phyloP scores from a whole-genome alignment of 495 filamentous ascomycete genomes.

The Aspergillus baeticus region DNA sequence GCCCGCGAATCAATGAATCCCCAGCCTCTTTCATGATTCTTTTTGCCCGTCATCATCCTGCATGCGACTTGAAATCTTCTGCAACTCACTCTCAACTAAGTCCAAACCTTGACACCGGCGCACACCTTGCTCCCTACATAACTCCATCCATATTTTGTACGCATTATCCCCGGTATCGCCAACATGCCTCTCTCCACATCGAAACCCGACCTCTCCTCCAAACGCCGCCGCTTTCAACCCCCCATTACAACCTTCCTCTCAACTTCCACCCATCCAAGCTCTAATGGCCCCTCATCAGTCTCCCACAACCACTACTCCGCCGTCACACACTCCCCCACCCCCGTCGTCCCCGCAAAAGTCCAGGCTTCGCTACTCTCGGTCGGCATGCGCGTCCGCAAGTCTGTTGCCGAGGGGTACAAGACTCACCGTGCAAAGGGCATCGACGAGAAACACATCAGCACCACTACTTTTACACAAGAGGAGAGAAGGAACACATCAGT shows the following conservation, averaged over 20 bases:
- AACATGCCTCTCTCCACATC: neutral
- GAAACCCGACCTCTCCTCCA: slow-evolving; percentile 28
- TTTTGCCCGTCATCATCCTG: slow-evolving; percentile 16
- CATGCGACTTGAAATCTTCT: neutral
- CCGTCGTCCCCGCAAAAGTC: slow-evolving; percentile 57
- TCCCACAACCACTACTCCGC: slow-evolving; percentile 45
- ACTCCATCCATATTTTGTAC: neutral
- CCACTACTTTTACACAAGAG: slow-evolving; percentile 6
- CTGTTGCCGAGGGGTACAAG: slow-evolving; percentile 89
- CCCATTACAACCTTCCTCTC: slow-evolving; percentile 47
- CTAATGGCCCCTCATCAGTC: slow-evolving; percentile 14
- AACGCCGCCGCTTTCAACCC: slow-evolving; percentile 47
- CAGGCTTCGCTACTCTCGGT: slow-evolving; percentile 80
- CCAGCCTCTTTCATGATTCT: slow-evolving; percentile 18
- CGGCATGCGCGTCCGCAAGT: slow-evolving; percentile 91
- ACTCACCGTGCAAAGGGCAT: slow-evolving; percentile 38
- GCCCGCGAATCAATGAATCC: slow-evolving; percentile 15
- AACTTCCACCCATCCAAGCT: slow-evolving; percentile 12
- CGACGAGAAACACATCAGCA: slow-evolving; percentile 24
- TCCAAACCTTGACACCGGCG: neutral
- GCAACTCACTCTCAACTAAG: neutral
- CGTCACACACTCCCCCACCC: slow-evolving; percentile 41
- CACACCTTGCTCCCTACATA: neutral
- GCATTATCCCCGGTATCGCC: neutral
- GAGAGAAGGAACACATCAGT: neutral